Percentiles rank a stretch among this genome's conserved stretches.
These are phyloP conservation scores for Candida ulmi DNA, from an alignment of 805 yeast genomes.

Conservation along the genomic window DNA sequence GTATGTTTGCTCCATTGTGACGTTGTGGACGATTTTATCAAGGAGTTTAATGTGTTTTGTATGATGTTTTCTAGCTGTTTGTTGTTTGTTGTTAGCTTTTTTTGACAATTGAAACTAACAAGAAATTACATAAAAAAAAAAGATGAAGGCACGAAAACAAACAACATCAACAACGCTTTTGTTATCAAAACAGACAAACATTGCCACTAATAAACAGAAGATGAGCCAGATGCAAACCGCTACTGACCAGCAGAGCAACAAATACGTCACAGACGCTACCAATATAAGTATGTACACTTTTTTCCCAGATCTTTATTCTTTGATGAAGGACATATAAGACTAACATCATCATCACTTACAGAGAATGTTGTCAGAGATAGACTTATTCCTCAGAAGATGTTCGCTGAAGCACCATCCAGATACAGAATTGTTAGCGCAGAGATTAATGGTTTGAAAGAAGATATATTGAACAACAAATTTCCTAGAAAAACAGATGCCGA, in stretches of 20 bases:
- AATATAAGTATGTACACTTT: neutral
- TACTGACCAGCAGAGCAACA: neutral
- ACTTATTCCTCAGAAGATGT: slow-evolving; percentile 1
- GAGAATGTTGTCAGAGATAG: neutral
- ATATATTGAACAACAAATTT: neutral
- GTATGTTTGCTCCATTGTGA: too few species aligned
- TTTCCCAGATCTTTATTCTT: neutral
- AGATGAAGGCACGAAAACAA: too few species aligned
- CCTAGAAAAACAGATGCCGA: neutral
- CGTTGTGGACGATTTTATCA: too few species aligned
- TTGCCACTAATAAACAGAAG: too few species aligned
- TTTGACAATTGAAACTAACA: too few species aligned
- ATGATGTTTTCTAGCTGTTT: too few species aligned
- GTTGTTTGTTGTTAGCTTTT: too few species aligned
- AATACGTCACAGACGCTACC: neutral
- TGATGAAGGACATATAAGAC: neutral
- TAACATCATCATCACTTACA: neutral
- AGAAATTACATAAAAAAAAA: too few species aligned
- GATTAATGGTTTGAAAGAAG: neutral
- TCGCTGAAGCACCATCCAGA: neutral
- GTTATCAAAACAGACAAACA: too few species aligned
- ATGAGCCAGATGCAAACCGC: neutral
- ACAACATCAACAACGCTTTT: too few species aligned
- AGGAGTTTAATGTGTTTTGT: too few species aligned
- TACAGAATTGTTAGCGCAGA: neutral